phyloP scores from a whole-genome alignment of 2,329 filamentous ascomycete genomes.

The Cladosporium cucumerinum region DNA sequence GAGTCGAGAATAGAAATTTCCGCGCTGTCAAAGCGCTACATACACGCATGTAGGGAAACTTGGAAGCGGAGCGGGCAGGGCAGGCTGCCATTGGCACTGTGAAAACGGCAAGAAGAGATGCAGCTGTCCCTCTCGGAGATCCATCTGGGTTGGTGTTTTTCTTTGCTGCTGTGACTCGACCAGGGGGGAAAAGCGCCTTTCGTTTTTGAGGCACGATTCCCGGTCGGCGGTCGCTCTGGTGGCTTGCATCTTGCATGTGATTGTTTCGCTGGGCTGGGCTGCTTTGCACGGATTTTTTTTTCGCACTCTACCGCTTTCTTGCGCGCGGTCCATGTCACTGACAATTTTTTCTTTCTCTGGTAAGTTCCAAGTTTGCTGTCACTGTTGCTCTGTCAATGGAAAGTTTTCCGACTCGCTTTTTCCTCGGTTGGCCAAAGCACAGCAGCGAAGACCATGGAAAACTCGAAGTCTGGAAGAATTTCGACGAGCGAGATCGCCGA shows the following conservation, averaged over 20 bases:
- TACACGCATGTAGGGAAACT: not conserved
- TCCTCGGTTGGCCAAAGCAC: not conserved
- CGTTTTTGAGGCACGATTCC: not conserved
- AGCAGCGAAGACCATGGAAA: not conserved
- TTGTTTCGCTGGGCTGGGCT: not conserved
- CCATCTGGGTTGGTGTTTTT: not conserved
- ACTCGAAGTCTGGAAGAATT: not conserved
- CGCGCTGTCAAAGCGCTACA: constrained; percentile 13
- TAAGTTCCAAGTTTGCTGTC: not conserved
- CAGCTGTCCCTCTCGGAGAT: constrained; percentile 4
- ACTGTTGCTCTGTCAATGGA: not conserved
- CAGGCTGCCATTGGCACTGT: not conserved
- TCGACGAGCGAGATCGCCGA: not conserved
- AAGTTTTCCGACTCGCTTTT: not conserved
- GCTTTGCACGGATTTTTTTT: not conserved
- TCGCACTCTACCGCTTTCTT: not conserved
- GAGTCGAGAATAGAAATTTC: not conserved
- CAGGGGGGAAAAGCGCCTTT: not conserved
- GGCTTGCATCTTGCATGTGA: constrained; percentile 1
- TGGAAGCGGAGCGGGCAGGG: not conserved
- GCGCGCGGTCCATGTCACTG: not conserved
- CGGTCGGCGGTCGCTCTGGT: not conserved
- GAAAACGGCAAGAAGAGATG: constrained; percentile 5
- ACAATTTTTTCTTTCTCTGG: not conserved
- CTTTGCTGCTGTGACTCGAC: not conserved